Conservation (phyloP, 129 eudicot species). For the Pittosporum tobira region DNA sequence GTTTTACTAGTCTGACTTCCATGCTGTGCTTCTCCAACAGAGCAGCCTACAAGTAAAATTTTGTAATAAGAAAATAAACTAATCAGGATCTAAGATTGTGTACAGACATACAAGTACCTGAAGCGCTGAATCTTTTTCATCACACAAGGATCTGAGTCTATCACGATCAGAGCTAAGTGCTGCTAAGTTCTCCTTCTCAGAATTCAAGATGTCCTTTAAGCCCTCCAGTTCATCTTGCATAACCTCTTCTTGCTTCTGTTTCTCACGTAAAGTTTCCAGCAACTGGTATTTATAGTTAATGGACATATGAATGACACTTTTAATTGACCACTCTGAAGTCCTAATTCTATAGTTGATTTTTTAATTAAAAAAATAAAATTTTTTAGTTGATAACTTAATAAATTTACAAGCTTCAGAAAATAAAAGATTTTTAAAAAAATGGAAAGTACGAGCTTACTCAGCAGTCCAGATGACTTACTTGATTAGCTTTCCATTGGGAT, state of each 20-base stretch:
- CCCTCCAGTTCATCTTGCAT: constrained; percentile 65
- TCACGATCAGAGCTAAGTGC: constrained; percentile 49
- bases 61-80: background rate
- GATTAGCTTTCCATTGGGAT: constrained; percentile 52
- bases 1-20: constrained; percentile 58
- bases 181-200: constrained; percentile 54
- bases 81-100: background rate
- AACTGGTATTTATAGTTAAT: constrained; percentile 36
- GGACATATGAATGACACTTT: background rate
- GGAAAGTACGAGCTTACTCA: background rate
- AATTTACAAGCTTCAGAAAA: background rate
- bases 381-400: background rate
- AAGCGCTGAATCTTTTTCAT: constrained; percentile 65
- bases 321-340: background rate
- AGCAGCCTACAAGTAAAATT: constrained; percentile 36
- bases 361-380: too few species aligned
- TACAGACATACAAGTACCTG: constrained; percentile 39
- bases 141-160: constrained; percentile 43
- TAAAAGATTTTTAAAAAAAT: background rate
- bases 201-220: constrained; percentile 45
- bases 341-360: background rate
- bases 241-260: constrained; percentile 41
- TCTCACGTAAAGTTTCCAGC: constrained; percentile 59
- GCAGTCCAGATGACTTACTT: constrained; percentile 37
- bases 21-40: constrained; percentile 53